Conservation (phyloP, 495 filamentous ascomycete genomes). For the Viridothelium virens region DNA sequence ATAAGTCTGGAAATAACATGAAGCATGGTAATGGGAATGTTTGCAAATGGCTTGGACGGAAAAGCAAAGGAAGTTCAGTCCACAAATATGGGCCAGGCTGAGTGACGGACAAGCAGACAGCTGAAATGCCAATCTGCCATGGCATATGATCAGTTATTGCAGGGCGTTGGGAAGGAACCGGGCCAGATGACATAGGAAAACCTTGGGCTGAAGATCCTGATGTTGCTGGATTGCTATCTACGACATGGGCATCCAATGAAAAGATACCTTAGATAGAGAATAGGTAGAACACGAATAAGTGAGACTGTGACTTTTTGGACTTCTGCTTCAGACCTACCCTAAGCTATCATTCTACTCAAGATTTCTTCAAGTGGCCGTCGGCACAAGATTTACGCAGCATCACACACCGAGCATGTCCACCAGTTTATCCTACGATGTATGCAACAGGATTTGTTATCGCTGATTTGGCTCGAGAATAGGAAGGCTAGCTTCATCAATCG, state of each 20-base stretch:
- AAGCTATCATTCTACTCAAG: too few relatives aligned
- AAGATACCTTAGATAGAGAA: not conserved
- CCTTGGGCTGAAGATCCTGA: not conserved
- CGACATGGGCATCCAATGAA: not conserved
- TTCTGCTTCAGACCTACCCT: too few relatives aligned
- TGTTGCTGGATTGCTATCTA: constrained; percentile 1
- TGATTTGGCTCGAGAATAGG: too few relatives aligned
- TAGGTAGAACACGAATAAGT: not conserved
- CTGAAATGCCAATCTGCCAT: not conserved
- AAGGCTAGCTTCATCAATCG: too few relatives aligned
- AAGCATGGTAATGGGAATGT: not conserved
- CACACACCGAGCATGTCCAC: too few relatives aligned
- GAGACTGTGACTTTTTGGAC: too few relatives aligned
- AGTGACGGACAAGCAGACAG: not conserved
- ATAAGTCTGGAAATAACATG: not conserved
- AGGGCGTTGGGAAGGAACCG: not conserved
- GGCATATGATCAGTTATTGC: not conserved
- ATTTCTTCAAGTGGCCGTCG: too few relatives aligned
- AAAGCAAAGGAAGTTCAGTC: not conserved
- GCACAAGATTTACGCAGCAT: too few relatives aligned
- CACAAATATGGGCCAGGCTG: not conserved
- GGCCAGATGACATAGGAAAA: not conserved
- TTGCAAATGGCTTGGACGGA: not conserved
- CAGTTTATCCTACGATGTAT: too few relatives aligned
- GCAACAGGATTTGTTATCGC: too few relatives aligned